Evolutionary conservation across 768 basidiomycete genomes (phyloP).

Genomic region (Boletus reticulatus): DNA sequence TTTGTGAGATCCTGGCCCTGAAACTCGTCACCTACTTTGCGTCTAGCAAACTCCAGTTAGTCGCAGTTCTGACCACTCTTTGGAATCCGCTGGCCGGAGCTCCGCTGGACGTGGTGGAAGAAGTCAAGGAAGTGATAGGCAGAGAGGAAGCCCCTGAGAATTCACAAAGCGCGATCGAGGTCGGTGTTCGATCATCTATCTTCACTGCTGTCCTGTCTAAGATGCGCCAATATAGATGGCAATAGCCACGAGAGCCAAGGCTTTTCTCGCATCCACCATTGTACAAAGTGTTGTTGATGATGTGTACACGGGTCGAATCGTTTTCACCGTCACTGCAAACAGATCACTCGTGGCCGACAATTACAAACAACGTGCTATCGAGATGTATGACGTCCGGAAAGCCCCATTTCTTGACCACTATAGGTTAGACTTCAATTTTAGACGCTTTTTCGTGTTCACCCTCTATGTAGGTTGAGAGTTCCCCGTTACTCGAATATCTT

Average conservation of each 20-base stretch:
- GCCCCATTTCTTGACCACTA: slow-evolving; percentile 85
- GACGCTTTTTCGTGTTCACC: not conserved
- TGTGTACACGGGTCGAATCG: slow-evolving; percentile 78
- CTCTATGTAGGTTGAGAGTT: slow-evolving; percentile 61
- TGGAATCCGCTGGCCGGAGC: slow-evolving; percentile 89
- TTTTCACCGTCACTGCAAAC: slow-evolving; percentile 58
- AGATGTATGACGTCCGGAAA: slow-evolving; percentile 63
- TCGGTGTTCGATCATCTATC: slow-evolving; percentile 35
- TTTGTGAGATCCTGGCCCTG: slow-evolving; percentile 88
- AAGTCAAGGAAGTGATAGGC: slow-evolving; percentile 57
- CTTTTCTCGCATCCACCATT: slow-evolving; percentile 78
- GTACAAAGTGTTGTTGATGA: slow-evolving; percentile 87
- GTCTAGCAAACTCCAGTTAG: slow-evolving; percentile 69
- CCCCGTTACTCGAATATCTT: slow-evolving; percentile 76
- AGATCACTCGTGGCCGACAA: slow-evolving; percentile 87
- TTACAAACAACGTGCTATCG: slow-evolving; percentile 77
- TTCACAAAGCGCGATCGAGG: slow-evolving; percentile 84
- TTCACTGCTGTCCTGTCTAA: not conserved
- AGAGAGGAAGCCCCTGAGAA: slow-evolving; percentile 57
- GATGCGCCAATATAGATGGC: slow-evolving; percentile 59
- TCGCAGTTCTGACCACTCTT: slow-evolving; percentile 70
- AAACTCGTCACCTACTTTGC: slow-evolving; percentile 80
- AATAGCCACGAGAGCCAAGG: slow-evolving; percentile 80
- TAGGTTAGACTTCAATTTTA: slow-evolving; percentile 38
- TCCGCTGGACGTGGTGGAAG: slow-evolving; percentile 58